Conservation (phyloP, 2,329 filamentous ascomycete genomes). For the Cadophora malorum region DNA sequence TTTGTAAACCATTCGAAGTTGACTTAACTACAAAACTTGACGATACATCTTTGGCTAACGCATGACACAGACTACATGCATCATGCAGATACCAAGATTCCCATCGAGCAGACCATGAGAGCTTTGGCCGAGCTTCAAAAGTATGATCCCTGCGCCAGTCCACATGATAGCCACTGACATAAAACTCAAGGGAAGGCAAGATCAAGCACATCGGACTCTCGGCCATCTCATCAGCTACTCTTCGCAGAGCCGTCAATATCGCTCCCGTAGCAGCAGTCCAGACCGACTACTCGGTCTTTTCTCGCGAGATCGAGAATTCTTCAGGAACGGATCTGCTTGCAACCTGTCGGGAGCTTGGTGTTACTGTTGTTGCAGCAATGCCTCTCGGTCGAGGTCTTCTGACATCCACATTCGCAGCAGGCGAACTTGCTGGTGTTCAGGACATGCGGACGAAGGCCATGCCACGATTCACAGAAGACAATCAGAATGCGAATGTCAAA, state of each 20-base stretch:
- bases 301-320: neutral
- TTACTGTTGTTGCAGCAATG: neutral
- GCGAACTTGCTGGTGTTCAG: neutral
- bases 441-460: neutral
- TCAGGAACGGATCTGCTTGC: neutral
- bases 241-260: neutral
- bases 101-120: neutral
- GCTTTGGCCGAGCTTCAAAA: neutral
- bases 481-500: neutral
- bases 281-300: neutral
- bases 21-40: neutral
- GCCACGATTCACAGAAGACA: neutral
- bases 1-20: neutral
- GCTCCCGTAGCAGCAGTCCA: neutral
- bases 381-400: neutral
- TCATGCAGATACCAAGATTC: neutral
- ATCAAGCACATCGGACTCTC: neutral
- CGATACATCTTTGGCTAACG: too few relatives aligned
- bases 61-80: neutral
- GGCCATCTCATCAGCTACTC: neutral
- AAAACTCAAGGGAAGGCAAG: neutral
- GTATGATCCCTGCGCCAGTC: neutral
- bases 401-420: neutral
- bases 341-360: neutral
- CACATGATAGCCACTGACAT: neutral